Evolutionary conservation across 23 red algal genomes (phyloP), one percentile per base, ranked within the genome.

Genomic region (Agarophyton chilense): DNA sequence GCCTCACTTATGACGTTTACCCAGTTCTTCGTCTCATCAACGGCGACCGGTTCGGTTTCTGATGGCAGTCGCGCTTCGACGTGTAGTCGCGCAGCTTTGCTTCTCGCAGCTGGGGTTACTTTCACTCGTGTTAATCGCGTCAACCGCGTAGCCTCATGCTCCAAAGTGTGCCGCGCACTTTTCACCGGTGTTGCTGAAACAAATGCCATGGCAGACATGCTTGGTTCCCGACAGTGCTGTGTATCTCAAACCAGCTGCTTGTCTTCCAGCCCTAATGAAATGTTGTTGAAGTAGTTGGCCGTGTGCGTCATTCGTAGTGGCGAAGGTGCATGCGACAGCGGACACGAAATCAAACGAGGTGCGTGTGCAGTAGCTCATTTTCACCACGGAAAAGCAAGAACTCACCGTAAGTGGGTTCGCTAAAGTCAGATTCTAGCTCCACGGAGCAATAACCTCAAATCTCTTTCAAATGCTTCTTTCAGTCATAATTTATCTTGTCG

Each of bases 1-100:
- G 68, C 68, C 40, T 74, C 68, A 29, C 68, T 43, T 28, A 74
- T 49, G 0, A 74, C 68, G 43, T 74, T 11, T 2, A 33, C 32
- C 60, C 60, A 65, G 22, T 65, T 65, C 31, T 47, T 43, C n/a
- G n/a, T n/a, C 25, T 46, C 68, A 74, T 49, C 68, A 74, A 3
- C 1, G 9, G 38, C 41, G 40, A 12, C 19, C 39, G 38, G 21
- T n/a, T n/a, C n/a, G n/a, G n/a, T n/a, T 43, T 49, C 68, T 47
- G 68, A 47, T 49, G 68, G n/a, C 41, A 49, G 10, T 47, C n/a
- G 38, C 21, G 43, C 68, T 47, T 43, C 21, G 68, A 65, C 31
- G 17, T 4, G 31, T 36, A 47, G 19, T 47, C 68, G 68, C 21
- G 68, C 41, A 38, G 40, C 68, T 29, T 47, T 43, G 24, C 68